Conservation (phyloP, 1,284 basidiomycete genomes). For the Austroboletus niveus region DNA sequence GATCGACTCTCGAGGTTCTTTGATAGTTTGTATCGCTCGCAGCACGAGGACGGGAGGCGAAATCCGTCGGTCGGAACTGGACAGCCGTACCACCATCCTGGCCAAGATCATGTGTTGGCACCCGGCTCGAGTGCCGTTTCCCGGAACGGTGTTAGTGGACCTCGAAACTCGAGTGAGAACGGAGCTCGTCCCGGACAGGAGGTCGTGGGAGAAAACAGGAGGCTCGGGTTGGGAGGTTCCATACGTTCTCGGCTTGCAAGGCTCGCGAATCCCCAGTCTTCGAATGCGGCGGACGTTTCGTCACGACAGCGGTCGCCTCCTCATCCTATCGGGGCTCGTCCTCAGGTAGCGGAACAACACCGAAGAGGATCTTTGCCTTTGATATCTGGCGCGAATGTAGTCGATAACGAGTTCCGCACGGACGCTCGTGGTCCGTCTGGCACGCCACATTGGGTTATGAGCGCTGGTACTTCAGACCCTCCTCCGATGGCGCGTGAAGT, state of each 20-base stretch:
- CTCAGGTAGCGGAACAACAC: conserved; percentile 18
- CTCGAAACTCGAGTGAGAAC: conserved; percentile 3
- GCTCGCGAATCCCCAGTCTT: conserved; percentile 18
- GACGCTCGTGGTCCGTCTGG: conserved; percentile 1
- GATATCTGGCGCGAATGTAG: conserved; percentile 2
- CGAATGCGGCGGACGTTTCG: conserved; percentile 2
- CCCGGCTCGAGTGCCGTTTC: conserved; percentile 1
- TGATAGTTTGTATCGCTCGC: conserved; percentile 22
- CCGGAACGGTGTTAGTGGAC: conserved; percentile 9
- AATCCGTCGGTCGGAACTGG: conserved; percentile 7
- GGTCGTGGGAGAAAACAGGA: conserved; percentile 13
- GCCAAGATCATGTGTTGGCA: conserved; percentile 3
- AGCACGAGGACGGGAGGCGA: conserved; percentile 22
- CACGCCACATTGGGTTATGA: conserved; percentile 17
- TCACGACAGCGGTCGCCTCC: conserved; percentile 21
- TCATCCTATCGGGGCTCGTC: conserved; percentile 25
- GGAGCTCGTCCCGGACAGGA: conserved; percentile 10
- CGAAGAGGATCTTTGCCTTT: conserved; percentile 6
- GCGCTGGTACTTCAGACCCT: conserved; percentile 3
- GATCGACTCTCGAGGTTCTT: conserved; percentile 26
- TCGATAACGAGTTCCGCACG: conserved; percentile 13
- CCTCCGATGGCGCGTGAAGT: conserved; percentile 12
- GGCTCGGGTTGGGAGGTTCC: conserved; percentile 22
- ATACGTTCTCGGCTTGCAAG: conserved; percentile 27
- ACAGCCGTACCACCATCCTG: conserved; percentile 7